These are phyloP conservation scores for Calonectria honghensis DNA, from an alignment of 2,329 filamentous ascomycete genomes.

Conservation along the genomic window DNA sequence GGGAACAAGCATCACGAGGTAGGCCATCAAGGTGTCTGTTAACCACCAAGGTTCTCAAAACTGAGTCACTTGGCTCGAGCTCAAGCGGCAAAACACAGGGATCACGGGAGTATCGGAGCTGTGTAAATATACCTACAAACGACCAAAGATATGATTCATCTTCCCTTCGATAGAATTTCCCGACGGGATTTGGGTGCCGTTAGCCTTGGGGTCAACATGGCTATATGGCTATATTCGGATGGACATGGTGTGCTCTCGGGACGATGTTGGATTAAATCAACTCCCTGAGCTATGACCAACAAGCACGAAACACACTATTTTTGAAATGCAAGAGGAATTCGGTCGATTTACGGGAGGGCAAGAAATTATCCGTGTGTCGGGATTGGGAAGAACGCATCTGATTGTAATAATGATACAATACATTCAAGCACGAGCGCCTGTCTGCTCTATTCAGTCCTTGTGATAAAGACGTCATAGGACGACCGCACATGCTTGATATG, in stretches of 20 bases:
- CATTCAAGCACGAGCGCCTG: background rate
- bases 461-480: background rate
- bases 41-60: constrained; percentile 3
- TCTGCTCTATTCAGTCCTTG: background rate
- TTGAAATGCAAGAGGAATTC: background rate
- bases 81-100: background rate
- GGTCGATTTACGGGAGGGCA: background rate
- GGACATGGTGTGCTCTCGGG: background rate
- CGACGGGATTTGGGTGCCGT: background rate
- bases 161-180: background rate
- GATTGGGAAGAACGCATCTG: background rate
- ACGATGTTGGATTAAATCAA: background rate
- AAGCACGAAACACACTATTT: background rate
- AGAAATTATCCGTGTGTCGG: background rate
- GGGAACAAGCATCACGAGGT: background rate
- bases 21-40: constrained; percentile 9
- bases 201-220: background rate
- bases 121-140: background rate
- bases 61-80: background rate
- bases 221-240: background rate
- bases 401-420: background rate
- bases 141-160: background rate
- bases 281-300: background rate
- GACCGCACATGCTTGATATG: background rate
- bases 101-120: background rate